Percentiles rank a stretch among this genome's conserved stretches.
These are phyloP conservation scores for Paraphoma chrysanthemicola DNA, from an alignment of 2,329 filamentous ascomycete genomes.

Conservation along the genomic window DNA sequence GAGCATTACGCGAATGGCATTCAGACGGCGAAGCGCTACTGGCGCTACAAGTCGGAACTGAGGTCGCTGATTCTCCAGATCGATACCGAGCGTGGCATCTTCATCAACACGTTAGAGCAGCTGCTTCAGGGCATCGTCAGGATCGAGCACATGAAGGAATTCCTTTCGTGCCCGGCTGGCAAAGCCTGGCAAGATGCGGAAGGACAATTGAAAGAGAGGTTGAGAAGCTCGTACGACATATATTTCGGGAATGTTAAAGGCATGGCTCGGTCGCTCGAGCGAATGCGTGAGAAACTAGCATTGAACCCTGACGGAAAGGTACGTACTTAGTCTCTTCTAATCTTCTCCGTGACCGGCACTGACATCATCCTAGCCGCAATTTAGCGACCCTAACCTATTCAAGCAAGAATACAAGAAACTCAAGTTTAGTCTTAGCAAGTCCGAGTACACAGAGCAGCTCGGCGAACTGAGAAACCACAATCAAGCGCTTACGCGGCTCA, in stretches of 20 bases:
- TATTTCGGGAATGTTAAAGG: conserved; percentile 21
- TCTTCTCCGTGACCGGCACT: background rate
- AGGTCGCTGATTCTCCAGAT: conserved; percentile 24
- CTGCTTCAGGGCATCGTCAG: conserved; percentile 27
- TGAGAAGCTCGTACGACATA: conserved; percentile 14
- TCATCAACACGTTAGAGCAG: conserved; percentile 33
- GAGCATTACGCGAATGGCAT: conserved; percentile 37
- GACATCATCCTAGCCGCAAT: conserved; percentile 19
- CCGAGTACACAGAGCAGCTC: conserved; percentile 30
- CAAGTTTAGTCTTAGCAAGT: conserved; percentile 31
- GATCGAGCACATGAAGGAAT: conserved; percentile 21
- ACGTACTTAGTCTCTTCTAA: background rate
- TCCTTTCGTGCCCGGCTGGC: conserved; percentile 18
- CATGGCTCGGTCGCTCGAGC: conserved; percentile 18
- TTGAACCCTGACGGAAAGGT: conserved; percentile 27
- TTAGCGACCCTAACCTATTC: conserved; percentile 27
- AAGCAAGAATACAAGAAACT: conserved; percentile 34
- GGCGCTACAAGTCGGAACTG: conserved; percentile 28
- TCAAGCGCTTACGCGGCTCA: conserved; percentile 25
- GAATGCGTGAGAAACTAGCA: conserved; percentile 25
- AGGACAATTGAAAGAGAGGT: conserved; percentile 7
- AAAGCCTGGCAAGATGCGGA: conserved; percentile 18
- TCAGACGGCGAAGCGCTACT: conserved; percentile 30
- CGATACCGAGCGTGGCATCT: conserved; percentile 31
- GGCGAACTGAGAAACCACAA: conserved; percentile 26